These are phyloP conservation scores for Rhizoclosmatium hyalinum DNA, from an alignment of 371 early-diverging fungal genomes.

Conservation along the genomic window DNA sequence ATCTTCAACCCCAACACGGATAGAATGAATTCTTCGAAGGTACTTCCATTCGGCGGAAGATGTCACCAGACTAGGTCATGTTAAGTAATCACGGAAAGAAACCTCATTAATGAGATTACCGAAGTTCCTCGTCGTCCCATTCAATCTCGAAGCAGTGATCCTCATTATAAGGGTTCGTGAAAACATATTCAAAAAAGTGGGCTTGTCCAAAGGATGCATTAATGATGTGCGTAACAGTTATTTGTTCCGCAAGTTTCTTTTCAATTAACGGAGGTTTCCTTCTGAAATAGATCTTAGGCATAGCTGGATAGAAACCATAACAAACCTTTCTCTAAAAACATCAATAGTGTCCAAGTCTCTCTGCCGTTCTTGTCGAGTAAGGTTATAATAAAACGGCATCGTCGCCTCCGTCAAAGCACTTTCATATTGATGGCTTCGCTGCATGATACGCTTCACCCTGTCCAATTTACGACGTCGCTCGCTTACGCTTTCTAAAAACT, in stretches of 20 bases:
- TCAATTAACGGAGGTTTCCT: slow-evolving; percentile 34
- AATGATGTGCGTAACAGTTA: slow-evolving; percentile 46
- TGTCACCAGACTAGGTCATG: slow-evolving; percentile 35
- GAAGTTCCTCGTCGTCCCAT: slow-evolving; percentile 50
- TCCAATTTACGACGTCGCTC: slow-evolving; percentile 34
- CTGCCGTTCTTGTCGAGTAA: slow-evolving; percentile 46
- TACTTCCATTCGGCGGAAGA: slow-evolving; percentile 45
- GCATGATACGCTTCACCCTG: slow-evolving; percentile 28
- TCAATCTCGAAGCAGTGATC: slow-evolving; percentile 49
- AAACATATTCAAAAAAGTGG: slow-evolving; percentile 48
- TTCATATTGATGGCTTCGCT: slow-evolving; percentile 23
- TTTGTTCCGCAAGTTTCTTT: slow-evolving; percentile 35
- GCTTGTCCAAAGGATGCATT: slow-evolving; percentile 52
- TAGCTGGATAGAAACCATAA: neutral
- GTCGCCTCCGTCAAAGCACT: slow-evolving; percentile 9
- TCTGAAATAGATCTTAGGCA: slow-evolving; percentile 9
- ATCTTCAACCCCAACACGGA: slow-evolving; percentile 40
- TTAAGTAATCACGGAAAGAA: neutral
- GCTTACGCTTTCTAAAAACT: slow-evolving; percentile 14
- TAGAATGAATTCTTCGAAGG: slow-evolving; percentile 42
- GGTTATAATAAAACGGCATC: slow-evolving; percentile 36
- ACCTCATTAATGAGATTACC: slow-evolving; percentile 26
- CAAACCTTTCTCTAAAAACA: slow-evolving; percentile 48
- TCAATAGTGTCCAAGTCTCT: slow-evolving; percentile 52
- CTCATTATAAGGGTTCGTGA: slow-evolving; percentile 55